Evolutionary conservation across 495 filamentous ascomycete species (phyloP).

Genomic region (Talaromyces trachyspermus): DNA sequence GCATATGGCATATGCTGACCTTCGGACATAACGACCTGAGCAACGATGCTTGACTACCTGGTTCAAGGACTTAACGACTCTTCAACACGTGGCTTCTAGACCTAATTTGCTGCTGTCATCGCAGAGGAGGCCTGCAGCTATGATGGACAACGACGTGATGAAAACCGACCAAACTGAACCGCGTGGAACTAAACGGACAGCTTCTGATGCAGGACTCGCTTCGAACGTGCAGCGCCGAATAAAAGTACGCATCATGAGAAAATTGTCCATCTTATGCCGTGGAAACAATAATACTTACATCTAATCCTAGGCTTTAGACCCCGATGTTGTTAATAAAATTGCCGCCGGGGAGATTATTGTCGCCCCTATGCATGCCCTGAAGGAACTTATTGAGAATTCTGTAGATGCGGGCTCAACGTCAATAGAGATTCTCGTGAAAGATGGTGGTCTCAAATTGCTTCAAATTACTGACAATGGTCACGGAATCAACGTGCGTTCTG

Average conservation of each 20-base stretch:
- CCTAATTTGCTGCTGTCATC: no score
- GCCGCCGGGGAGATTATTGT: constrained; percentile 99
- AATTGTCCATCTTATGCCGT: background rate
- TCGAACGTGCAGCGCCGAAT: constrained; percentile 56
- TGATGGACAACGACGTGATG: constrained; percentile 43
- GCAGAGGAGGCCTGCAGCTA: no score
- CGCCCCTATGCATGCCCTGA: constrained; percentile 91
- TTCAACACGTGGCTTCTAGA: no score
- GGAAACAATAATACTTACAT: background rate
- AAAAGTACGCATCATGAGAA: constrained; percentile 46
- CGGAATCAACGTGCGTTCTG: constrained; percentile 72
- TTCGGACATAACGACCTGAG: no score
- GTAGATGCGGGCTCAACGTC: constrained; percentile 93
- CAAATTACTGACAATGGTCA: constrained; percentile 98
- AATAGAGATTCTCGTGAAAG: constrained; percentile 87
- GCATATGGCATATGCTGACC: no score
- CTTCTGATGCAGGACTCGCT: constrained; percentile 36
- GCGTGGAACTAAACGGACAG: constrained; percentile 59
- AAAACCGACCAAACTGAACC: constrained; percentile 32
- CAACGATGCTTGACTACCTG: no score
- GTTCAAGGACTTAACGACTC: no score
- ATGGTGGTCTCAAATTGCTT: constrained; percentile 91
- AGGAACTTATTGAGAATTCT: constrained; percentile 96
- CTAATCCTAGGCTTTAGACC: constrained; percentile 65
- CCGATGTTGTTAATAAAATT: constrained; percentile 98